These are phyloP conservation scores for Diaporthe velutina DNA, from an alignment of 2,329 filamentous ascomycete genomes.

Conservation along the genomic window DNA sequence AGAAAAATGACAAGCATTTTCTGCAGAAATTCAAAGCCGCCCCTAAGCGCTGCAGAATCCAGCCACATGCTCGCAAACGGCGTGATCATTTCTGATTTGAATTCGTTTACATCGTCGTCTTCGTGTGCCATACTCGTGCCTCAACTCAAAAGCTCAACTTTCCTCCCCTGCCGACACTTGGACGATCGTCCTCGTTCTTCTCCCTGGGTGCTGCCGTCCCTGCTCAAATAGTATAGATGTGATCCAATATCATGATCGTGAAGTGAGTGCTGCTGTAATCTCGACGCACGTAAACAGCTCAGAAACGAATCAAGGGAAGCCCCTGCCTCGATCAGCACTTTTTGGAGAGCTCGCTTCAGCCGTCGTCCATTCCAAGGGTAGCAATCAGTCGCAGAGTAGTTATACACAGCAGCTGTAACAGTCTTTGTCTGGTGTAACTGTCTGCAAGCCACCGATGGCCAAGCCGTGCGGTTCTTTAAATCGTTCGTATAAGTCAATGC, in stretches of 20 bases:
- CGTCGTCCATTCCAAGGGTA: too few species aligned
- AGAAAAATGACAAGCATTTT: background rate
- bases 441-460: too few species aligned
- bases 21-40: too few species aligned
- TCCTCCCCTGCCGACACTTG: background rate
- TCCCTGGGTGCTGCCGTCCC: background rate
- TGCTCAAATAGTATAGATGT: background rate
- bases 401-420: background rate
- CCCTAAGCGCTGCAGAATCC: background rate
- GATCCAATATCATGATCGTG: background rate
- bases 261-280: background rate
- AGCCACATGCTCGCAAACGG: background rate
- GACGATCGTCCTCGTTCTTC: background rate
- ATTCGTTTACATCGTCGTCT: background rate
- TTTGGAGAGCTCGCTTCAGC: background rate
- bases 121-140: background rate
- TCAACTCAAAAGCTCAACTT: background rate
- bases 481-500: too few species aligned
- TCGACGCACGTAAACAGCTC: background rate
- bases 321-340: background rate
- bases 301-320: background rate
- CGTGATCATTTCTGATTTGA: background rate
- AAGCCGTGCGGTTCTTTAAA: too few species aligned
- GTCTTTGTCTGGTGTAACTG: too few species aligned
- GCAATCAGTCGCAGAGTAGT: background rate